Conservation (phyloP, 306 rosid genomes). For the Pachyrhizus erosus region DNA sequence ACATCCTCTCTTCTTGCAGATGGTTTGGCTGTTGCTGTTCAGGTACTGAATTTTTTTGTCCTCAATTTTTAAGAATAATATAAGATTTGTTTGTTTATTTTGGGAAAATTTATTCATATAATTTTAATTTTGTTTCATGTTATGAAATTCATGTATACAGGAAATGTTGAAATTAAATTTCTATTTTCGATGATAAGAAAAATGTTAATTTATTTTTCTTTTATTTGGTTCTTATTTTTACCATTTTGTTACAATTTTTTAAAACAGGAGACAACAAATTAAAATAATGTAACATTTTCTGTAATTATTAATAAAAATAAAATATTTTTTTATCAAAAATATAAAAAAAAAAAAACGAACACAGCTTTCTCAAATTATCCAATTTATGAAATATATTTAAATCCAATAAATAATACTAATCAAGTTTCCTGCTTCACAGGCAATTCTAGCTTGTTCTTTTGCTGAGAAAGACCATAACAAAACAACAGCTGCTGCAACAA, state of each 20-base stretch:
- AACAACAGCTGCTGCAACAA: conserved; percentile 60
- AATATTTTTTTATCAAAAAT: not conserved
- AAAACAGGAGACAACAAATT: too few species aligned
- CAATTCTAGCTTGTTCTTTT: conserved; percentile 89
- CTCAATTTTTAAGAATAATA: too few species aligned
- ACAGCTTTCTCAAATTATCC: too few species aligned
- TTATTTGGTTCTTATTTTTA: not conserved
- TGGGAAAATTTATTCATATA: not conserved
- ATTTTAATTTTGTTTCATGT: not conserved
- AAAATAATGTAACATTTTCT: not conserved
- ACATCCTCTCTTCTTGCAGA: conserved; percentile 92
- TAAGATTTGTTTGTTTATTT: not conserved
- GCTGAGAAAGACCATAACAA: conserved; percentile 76
- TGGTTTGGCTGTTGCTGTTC: conserved; percentile 94
- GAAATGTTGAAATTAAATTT: too few species aligned
- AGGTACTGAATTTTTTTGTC: too few species aligned
- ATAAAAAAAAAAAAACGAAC: too few species aligned
- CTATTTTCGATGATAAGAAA: too few species aligned
- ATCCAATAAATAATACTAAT: not conserved
- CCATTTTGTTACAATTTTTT: not conserved
- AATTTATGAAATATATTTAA: not conserved
- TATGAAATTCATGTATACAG: not conserved
- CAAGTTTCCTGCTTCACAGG: conserved; percentile 45
- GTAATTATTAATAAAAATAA: not conserved
- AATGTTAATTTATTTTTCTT: too few species aligned